Evolutionary conservation across 306 rosid species (phyloP).

Genomic region (Pachyrhizus erosus): DNA sequence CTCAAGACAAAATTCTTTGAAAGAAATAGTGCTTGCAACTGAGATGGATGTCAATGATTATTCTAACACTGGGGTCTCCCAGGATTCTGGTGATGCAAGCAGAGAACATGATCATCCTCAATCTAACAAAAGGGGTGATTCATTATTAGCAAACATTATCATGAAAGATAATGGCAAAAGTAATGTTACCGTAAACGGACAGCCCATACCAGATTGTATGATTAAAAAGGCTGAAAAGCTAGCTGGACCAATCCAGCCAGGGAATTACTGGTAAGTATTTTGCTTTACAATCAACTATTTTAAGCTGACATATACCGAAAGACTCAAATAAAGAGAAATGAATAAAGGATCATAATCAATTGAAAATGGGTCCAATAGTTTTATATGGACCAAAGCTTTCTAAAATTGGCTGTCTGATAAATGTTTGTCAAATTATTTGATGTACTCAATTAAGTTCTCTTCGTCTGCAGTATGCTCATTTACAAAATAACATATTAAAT

Average conservation of each 20-base stretch:
- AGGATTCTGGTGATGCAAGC: constrained; percentile 75
- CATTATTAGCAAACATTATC: constrained; percentile 75
- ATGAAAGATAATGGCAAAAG: constrained; percentile 70
- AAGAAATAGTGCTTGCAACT: constrained; percentile 77
- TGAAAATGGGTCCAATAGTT: not conserved
- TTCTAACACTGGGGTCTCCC: constrained; percentile 70
- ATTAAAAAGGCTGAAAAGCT: constrained; percentile 91
- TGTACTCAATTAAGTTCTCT: constrained; percentile 25
- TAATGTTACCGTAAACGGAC: constrained; percentile 78
- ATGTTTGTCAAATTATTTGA: not conserved
- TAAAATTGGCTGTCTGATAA: not conserved
- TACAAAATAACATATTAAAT: not conserved
- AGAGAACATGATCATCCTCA: constrained; percentile 68
- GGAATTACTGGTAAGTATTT: constrained; percentile 82
- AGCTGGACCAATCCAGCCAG: constrained; percentile 91
- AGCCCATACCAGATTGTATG: constrained; percentile 62
- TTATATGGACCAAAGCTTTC: constrained; percentile 8
- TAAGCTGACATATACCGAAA: constrained; percentile 1
- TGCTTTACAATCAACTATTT: constrained; percentile 14
- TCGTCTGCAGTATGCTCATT: not conserved
- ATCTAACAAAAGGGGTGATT: constrained; percentile 75
- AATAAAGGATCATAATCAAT: not conserved
- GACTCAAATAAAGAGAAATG: not conserved
- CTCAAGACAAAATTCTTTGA: constrained; percentile 76
- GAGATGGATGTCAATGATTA: constrained; percentile 94